Evolutionary conservation across 345 rosid species (phyloP).

Genomic region (Moringa oleifera): DNA sequence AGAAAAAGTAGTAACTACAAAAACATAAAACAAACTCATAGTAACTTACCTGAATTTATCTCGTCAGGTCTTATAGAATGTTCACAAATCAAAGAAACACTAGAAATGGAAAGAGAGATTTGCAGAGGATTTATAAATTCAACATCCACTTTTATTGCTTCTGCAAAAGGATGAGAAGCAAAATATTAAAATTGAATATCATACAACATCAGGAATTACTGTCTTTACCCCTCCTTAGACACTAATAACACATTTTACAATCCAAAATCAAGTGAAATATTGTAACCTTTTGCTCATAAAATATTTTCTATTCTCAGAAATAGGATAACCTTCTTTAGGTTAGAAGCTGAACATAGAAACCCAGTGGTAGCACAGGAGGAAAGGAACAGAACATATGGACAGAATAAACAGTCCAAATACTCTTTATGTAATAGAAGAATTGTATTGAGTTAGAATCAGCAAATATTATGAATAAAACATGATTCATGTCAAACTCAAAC

Average conservation of each 20-base stretch:
- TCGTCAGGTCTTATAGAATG: slow-evolving; percentile 59
- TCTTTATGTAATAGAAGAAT: no score
- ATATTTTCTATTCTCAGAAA: no score
- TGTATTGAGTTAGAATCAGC: no score
- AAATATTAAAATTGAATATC: neutral
- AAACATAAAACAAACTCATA: neutral
- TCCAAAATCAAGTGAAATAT: neutral
- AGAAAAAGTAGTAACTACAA: neutral
- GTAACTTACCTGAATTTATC: slow-evolving; percentile 42
- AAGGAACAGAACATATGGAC: no score
- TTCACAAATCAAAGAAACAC: slow-evolving; percentile 75
- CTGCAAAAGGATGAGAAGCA: slow-evolving; percentile 37
- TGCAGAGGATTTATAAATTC: slow-evolving; percentile 85
- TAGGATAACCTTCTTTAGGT: no score
- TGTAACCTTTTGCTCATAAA: neutral
- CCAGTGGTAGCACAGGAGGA: no score
- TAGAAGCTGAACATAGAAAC: no score
- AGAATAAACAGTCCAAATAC: no score
- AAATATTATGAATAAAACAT: neutral
- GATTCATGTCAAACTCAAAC: no score
- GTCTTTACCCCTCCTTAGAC: neutral
- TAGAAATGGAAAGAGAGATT: slow-evolving; percentile 60
- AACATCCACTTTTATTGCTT: slow-evolving; percentile 64
- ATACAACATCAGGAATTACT: slow-evolving; percentile 6
- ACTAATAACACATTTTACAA: neutral